phyloP scores from a whole-genome alignment of 2,329 filamentous ascomycete genomes.

The Fusarium burgessii region DNA sequence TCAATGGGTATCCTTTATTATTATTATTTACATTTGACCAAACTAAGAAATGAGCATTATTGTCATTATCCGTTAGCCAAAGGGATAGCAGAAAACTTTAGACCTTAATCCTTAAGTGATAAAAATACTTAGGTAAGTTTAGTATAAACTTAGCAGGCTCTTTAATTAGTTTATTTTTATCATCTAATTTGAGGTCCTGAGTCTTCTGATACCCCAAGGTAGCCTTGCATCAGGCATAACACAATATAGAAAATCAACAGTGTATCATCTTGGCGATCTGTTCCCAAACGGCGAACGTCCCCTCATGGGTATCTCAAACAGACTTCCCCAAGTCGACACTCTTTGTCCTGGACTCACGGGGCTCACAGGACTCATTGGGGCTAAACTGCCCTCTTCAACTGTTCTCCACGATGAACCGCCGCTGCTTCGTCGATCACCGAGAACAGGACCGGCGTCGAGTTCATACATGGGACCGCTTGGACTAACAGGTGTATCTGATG shows the following conservation, averaged over 20 bases:
- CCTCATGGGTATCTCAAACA: slow-evolving; percentile 19
- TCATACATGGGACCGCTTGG: slow-evolving; percentile 1
- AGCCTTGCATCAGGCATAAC: not conserved
- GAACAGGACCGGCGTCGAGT: not conserved
- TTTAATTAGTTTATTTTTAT: no score
- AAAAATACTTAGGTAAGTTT: no score
- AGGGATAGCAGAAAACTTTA: no score
- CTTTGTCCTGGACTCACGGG: slow-evolving; percentile 27
- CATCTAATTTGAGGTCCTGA: no score
- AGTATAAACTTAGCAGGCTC: no score
- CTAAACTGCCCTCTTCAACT: not conserved
- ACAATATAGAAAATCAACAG: not conserved
- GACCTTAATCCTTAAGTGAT: no score
- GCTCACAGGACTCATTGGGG: not conserved
- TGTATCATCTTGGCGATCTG: not conserved
- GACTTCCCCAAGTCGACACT: slow-evolving; percentile 8
- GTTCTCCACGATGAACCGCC: slow-evolving; percentile 20
- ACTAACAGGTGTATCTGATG: slow-evolving; percentile 5
- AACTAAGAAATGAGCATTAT: slow-evolving; percentile 20
- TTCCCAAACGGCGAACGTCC: slow-evolving; percentile 1
- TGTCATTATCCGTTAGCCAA: slow-evolving; percentile 27
- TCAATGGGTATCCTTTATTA: slow-evolving; percentile 29
- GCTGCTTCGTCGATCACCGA: slow-evolving; percentile 21
- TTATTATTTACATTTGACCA: slow-evolving; percentile 10
- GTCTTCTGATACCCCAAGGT: no score